Evolutionary conservation across 2,329 filamentous ascomycete species (phyloP).

Genomic region (Apiospora phragmitis): DNA sequence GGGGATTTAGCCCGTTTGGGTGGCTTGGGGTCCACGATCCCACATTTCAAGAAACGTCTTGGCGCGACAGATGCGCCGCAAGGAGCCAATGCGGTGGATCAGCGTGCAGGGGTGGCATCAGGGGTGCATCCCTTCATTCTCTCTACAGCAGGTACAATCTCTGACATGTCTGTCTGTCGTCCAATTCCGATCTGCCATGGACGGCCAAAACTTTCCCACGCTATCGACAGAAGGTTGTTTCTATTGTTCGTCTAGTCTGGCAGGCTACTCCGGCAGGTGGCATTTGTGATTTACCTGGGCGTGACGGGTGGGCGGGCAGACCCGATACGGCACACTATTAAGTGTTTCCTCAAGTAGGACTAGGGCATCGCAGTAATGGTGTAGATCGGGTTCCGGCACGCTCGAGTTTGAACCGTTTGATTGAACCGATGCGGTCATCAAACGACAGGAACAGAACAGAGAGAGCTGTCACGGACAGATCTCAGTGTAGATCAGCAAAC

Average conservation of each 20-base stretch:
- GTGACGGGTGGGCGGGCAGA: neutral
- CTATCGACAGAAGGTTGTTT: neutral
- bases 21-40: neutral
- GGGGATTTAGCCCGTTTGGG: neutral
- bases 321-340: neutral
- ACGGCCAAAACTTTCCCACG: neutral
- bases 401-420: neutral
- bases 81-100: slow-evolving; percentile 6
- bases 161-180: slow-evolving; percentile 4
- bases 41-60: slow-evolving; percentile 19
- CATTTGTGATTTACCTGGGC: neutral
- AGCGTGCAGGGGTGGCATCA: neutral
- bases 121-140: slow-evolving; percentile 1
- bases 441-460: neutral
- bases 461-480: neutral
- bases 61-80: slow-evolving; percentile 12
- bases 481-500: slow-evolving; percentile 1
- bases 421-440: neutral
- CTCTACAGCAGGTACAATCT: neutral
- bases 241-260: neutral
- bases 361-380: neutral
- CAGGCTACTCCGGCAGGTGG: neutral
- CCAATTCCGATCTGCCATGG: neutral
- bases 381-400: slow-evolving; percentile 2
- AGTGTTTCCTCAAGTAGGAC: neutral